Percentiles rank a stretch among this genome's conserved stretches.
phyloP scores from a whole-genome alignment of 2,329 filamentous ascomycete species.

The Ceratocystiopsis brevicomis region DNA sequence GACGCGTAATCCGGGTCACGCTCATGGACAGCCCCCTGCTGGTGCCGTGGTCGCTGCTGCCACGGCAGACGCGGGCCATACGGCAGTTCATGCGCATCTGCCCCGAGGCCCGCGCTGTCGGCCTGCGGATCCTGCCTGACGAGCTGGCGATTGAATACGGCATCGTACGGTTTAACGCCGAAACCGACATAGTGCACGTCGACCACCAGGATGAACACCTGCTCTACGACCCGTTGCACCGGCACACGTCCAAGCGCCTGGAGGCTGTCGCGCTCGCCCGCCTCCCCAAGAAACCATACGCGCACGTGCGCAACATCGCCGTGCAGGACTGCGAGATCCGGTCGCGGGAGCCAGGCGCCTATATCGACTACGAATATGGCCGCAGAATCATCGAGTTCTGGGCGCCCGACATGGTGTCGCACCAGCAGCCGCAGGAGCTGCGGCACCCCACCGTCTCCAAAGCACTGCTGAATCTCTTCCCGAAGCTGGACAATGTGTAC shows the following conservation, averaged over 20 bases:
- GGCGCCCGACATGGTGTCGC: background rate
- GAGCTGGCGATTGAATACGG: constrained; percentile 1
- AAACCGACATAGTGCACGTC: constrained; percentile 7
- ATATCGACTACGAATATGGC: background rate
- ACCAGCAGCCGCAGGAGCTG: constrained; percentile 2
- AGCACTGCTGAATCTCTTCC: constrained; percentile 2
- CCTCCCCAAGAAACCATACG: background rate
- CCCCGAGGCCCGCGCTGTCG: constrained; percentile 7
- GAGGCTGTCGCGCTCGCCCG: background rate
- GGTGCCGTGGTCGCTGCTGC: background rate
- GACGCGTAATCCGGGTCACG: constrained; percentile 2
- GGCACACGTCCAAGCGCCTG: background rate
- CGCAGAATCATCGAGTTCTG: constrained; percentile 1
- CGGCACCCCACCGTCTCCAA: background rate
- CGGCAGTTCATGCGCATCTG: constrained; percentile 5
- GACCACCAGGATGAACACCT: background rate
- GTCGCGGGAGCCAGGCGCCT: constrained; percentile 1
- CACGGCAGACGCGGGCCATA: background rate
- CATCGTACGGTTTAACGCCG: constrained; percentile 4
- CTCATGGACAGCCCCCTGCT: background rate
- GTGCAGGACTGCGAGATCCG: constrained; percentile 1
- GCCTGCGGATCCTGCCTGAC: constrained; percentile 6
- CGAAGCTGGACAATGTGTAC: constrained; percentile 5
- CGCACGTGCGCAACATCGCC: constrained; percentile 3
- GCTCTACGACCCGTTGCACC: too few species aligned